These are phyloP conservation scores for Ogataea methanolica DNA, from an alignment of 805 yeast genomes.

Conservation along the genomic window DNA sequence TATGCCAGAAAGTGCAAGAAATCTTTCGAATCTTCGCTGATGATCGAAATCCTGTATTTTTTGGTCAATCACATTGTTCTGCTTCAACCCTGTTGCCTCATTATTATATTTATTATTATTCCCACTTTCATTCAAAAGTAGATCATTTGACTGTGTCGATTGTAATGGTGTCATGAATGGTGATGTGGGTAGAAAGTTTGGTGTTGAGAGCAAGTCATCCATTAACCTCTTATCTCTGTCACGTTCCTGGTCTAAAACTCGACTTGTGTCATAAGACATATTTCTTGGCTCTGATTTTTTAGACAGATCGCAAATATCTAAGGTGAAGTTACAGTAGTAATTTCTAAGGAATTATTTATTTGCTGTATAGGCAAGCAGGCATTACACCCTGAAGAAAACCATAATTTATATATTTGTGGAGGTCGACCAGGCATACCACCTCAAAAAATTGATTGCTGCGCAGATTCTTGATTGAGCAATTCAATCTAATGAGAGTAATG, in stretches of 20 bases:
- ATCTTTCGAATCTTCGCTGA: slow-evolving; percentile 23
- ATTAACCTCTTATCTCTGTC: slow-evolving; percentile 27
- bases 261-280: slow-evolving; percentile 1
- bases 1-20: slow-evolving; percentile 20
- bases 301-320: too few relatives aligned
- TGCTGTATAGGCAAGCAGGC: too few relatives aligned
- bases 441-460: too few relatives aligned
- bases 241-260: slow-evolving; percentile 6
- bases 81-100: background rate
- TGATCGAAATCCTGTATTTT: slow-evolving; percentile 23
- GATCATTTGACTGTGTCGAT: slow-evolving; percentile 19
- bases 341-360: too few relatives aligned
- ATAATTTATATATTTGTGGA: too few relatives aligned
- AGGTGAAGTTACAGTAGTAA: too few relatives aligned
- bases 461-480: too few relatives aligned
- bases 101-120: too few relatives aligned
- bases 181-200: slow-evolving; percentile 47
- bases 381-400: too few relatives aligned
- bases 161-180: slow-evolving; percentile 51
- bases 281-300: background rate
- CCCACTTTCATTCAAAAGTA: too few relatives aligned
- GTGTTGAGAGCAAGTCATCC: slow-evolving; percentile 39
- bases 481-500: too few relatives aligned
- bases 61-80: slow-evolving; percentile 2
- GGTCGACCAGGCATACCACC: too few relatives aligned